phyloP scores from a whole-genome alignment of 768 basidiomycete species.

The Leccinum barrowsii region DNA sequence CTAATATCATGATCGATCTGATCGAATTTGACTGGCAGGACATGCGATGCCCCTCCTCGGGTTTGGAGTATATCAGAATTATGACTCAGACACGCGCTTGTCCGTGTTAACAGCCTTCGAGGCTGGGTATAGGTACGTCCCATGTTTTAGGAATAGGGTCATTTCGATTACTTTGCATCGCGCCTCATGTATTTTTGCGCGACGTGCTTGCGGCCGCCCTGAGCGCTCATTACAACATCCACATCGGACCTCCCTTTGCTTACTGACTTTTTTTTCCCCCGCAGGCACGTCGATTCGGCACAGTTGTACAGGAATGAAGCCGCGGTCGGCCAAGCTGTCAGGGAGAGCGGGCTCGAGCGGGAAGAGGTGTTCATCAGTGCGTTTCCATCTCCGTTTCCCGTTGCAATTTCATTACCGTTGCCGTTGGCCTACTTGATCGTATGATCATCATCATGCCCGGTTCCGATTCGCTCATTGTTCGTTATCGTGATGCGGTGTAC shows the following conservation, averaged over 20 bases:
- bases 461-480: too few relatives aligned
- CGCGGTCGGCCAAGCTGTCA: slow-evolving; percentile 55
- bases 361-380: slow-evolving; percentile 68
- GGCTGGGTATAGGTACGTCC: slow-evolving; percentile 57
- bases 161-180: neutral
- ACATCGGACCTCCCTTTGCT: neutral
- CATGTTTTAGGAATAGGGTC: neutral
- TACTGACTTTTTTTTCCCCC: neutral
- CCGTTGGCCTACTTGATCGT: too few relatives aligned
- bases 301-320: slow-evolving; percentile 66
- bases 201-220: slow-evolving; percentile 26
- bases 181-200: neutral
- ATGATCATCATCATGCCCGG: too few relatives aligned
- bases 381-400: slow-evolving; percentile 13
- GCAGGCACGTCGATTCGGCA: slow-evolving; percentile 72
- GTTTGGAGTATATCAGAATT: slow-evolving; percentile 70
- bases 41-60: slow-evolving; percentile 62
- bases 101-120: slow-evolving; percentile 61
- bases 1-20: neutral
- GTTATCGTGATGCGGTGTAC: neutral
- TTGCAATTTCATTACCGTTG: neutral
- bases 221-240: neutral
- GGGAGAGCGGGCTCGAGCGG: slow-evolving; percentile 52
- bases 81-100: slow-evolving; percentile 39
- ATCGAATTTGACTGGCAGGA: slow-evolving; percentile 33